Base-by-base conservation (phyloP, 768 basidiomycete genomes). In the Termitomyces sp. region DNA sequence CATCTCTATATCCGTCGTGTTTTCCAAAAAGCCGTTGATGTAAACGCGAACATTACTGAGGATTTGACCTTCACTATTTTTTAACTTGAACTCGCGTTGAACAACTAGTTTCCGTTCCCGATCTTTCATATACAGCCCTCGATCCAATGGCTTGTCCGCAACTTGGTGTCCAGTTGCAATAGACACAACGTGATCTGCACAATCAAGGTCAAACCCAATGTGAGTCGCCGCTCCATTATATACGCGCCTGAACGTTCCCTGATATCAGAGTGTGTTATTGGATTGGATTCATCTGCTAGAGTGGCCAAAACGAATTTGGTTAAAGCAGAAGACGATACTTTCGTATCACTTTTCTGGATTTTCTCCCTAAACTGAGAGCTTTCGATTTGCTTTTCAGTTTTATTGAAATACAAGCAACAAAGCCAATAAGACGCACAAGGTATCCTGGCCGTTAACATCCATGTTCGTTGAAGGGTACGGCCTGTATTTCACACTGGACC, bases 1-100 rank as follows among this genome's bases (percentile, higher is more conserved):
- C 77, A 94, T 84, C 71, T 93, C 90, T 52, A 88, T 81, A 67
- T 92, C 90, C 1, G 90, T 93, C 23, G 88, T 90, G 47, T 80
- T 79, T 33, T 76, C 77, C 59, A 91, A 74, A 66, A 84, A 90
- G 0, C 89, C 91, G 64, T 85, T 78, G 66, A 90, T 86, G 63
- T 89, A 89, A n/a, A 85, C 75, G 53, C 79, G 77, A 50, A 83
- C 79, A 63, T 81, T 75, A 60, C 67, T 68, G 72, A 79, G 65
- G 32, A 78, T 63, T 63, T 74, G 71, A 64, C 51, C 59, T 56
- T 59, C 46, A 40, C 32, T 58, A 64, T 58, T 60, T 55, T 65
- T 65, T 69, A 73, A 48, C 60, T 62, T 57, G 23, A 61, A n/a
- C 23, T 63, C 58, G 28, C 58, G 64, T 56, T 76, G 74, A 35